Evolutionary conservation across 2,329 filamentous ascomycete genomes (phyloP).

Genomic region (Fusarium gaditjirri): DNA sequence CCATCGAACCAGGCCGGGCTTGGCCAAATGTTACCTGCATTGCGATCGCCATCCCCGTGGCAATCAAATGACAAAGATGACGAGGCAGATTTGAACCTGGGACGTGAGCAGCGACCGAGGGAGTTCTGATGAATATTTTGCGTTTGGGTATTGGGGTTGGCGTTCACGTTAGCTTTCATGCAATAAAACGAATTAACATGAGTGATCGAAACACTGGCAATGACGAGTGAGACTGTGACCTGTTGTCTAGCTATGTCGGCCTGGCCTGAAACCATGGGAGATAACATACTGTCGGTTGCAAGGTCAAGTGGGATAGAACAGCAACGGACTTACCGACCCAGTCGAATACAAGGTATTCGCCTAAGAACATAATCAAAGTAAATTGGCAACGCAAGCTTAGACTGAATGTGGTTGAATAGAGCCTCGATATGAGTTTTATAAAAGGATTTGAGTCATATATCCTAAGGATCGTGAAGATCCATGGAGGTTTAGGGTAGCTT

Average conservation of each 20-base stretch:
- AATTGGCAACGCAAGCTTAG: neutral
- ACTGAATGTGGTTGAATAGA: neutral
- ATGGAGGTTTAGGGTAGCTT: neutral
- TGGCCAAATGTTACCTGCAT: constrained; percentile 42
- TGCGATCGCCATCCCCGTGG: constrained; percentile 44
- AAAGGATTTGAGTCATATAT: neutral
- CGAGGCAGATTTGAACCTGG: constrained; percentile 48
- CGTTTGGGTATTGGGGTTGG: constrained; percentile 15
- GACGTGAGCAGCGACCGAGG: constrained; percentile 46
- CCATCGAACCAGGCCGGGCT: constrained; percentile 48
- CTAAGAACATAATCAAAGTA: neutral
- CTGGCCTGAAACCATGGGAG: constrained; percentile 3
- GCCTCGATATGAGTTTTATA: neutral
- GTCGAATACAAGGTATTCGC: neutral
- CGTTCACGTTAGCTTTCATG: constrained; percentile 29
- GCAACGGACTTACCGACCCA: neutral
- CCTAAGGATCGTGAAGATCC: neutral
- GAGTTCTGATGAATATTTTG: constrained; percentile 45
- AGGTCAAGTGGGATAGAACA: neutral
- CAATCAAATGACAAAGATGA: constrained; percentile 43
- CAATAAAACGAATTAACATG: neutral
- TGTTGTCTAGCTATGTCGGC: neutral
- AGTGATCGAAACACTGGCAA: neutral
- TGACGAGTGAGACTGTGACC: neutral
- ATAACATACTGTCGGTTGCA: neutral